A percentile compares a stretch with the other conserved stretches of the same genome.
Evolutionary conservation across 192 early-diverging fungal species (phyloP).

Genomic region (Coemansia sp.): DNA sequence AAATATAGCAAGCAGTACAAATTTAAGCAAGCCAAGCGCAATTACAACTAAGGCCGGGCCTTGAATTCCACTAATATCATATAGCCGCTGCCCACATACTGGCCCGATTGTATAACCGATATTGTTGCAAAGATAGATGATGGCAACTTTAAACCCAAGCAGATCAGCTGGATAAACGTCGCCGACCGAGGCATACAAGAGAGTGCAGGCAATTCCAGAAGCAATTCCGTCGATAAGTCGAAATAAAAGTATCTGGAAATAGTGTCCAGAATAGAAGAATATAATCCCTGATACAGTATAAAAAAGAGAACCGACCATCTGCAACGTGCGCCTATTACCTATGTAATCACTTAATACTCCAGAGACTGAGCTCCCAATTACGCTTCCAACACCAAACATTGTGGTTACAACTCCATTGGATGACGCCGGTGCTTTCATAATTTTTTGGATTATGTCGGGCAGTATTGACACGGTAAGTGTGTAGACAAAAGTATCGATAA

Average conservation of each 20-base stretch:
- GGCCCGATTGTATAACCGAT: conserved; percentile 43
- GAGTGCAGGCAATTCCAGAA: conserved; percentile 27
- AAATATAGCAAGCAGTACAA: conserved; percentile 11
- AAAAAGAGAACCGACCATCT: conserved; percentile 15
- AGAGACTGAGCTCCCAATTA: conserved; percentile 12
- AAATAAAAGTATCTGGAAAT: conserved; percentile 36
- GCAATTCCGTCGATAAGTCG: conserved; percentile 36
- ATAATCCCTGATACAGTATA: conserved; percentile 26
- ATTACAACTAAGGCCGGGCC: conserved; percentile 30
- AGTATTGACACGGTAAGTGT: conserved; percentile 28
- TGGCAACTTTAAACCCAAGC: conserved; percentile 40
- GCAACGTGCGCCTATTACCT: conserved; percentile 14
- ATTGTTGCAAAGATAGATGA: conserved; percentile 39
- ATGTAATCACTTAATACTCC: conserved; percentile 28
- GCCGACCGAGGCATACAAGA: conserved; percentile 38
- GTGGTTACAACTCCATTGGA: conserved; percentile 37
- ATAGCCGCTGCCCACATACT: conserved; percentile 32
- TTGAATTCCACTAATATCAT: conserved; percentile 14
- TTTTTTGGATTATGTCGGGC: conserved; percentile 29
- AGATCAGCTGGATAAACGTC: conserved; percentile 38
- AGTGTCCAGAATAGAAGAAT: conserved; percentile 28
- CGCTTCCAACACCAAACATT: conserved; percentile 36
- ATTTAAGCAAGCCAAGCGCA: conserved; percentile 25
- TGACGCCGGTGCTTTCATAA: conserved; percentile 32
- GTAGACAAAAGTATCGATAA: conserved; percentile 44